Base-by-base conservation (phyloP, 352 stramenopile genomes). In the Globisporangium spiculum region DNA sequence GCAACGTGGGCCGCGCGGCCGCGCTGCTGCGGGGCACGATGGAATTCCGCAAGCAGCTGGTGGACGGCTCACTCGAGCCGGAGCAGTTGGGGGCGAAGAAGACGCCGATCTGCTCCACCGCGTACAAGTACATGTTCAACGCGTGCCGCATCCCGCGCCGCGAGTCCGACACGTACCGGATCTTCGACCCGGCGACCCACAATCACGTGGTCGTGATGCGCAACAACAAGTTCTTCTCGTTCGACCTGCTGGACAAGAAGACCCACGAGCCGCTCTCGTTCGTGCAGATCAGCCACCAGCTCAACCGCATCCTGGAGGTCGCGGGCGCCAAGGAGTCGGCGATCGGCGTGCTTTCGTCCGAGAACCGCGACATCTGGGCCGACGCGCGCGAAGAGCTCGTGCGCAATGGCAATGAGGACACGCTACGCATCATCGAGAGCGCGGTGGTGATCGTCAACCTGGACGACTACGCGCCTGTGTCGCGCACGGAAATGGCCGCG, bases 101-200 rank as follows among this genome's bases (percentile, higher is more conserved):
- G 65, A 98, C 83, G 53, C 92, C 93, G 4, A 69, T 99, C 16
- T 98, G 94, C 75, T 87, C 91, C 4, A 96, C 88, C 3, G 90
- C 91, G 34, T 97, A 96, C 83, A 97, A 96, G 82, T 97, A 96
- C 82, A 97, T 97, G 88, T 97, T 99, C 79, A 98, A 99, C 77
- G 89, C 93, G 1, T 98, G 93, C 74, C 88, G 96, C 55, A 93
- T 99, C 68, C 97, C 97, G 30, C 83, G 68, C 38, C 80, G 82
- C 24, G 66, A 78, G 41, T 73, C 79, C 22, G 89, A 97, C 75
- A 87, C 73, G 80, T 91, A 91, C 79, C 83, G 74, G 77, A 98
- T 86, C 80, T 98, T 97, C 74, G 93, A 98, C 70, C 92, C 92
- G 5, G 78, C 77, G 57, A 71, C 74, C 34, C 70, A 96, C 76